Evolutionary conservation across 345 rosid genomes (phyloP).

Genomic region (Brassica napus): Da-Ae NC_063434.1:20091501-20092000

Average conservation of each 20-base stretch:
- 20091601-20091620: slow-evolving; percentile 89
- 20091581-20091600: slow-evolving; percentile 94
- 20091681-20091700: slow-evolving; percentile 94
- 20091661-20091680: slow-evolving; percentile 77
- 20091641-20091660: slow-evolving; percentile 75
- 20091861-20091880: slow-evolving; percentile 95
- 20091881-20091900: slow-evolving; percentile 84
- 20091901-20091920: slow-evolving; percentile 60
- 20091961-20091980: slow-evolving; percentile 16
- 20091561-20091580: slow-evolving; percentile 50
- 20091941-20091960: slow-evolving; percentile 46
- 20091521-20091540: slow-evolving; percentile 53
- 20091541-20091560: slow-evolving; percentile 48
- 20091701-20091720: slow-evolving; percentile 46
- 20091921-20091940: slow-evolving; percentile 85
- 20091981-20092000: background rate
- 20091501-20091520: slow-evolving; percentile 85
- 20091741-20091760: slow-evolving; percentile 15
- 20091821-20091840: slow-evolving; percentile 22
- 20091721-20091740: background rate
- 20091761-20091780: slow-evolving; percentile 3
- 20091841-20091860: slow-evolving; percentile 53
- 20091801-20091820: background rate
- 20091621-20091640: slow-evolving; percentile 65
- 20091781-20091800: background rate